A percentile compares a stretch with the other conserved stretches of the same genome.
Evolutionary conservation across 208 protist genomes (phyloP).

Genomic region (Acanthamoeba healyi): DNA sequence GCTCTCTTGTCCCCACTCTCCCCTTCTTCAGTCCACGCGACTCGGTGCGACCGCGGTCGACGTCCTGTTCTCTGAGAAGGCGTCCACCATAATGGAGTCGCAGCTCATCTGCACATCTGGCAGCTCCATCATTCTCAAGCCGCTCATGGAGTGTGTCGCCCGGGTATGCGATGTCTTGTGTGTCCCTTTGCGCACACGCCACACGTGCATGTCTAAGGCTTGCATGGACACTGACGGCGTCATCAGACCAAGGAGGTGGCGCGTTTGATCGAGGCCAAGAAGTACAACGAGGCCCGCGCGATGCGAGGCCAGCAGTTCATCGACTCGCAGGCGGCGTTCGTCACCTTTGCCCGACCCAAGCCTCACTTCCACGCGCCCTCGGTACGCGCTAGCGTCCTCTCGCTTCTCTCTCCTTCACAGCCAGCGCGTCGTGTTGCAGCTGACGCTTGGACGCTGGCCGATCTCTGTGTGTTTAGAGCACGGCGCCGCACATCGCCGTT

Average conservation of each 20-base stretch:
- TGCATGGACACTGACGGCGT: background rate
- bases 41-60: slow-evolving; percentile 76
- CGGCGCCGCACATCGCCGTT: slow-evolving; percentile 75
- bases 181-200: background rate
- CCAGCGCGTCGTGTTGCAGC: background rate
- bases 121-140: slow-evolving; percentile 55
- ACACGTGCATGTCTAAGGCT: too few species aligned
- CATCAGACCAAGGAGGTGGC: slow-evolving; percentile 70
- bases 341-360: slow-evolving; percentile 41
- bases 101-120: slow-evolving; percentile 79
- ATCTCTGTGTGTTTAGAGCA: background rate
- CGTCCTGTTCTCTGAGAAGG: slow-evolving; percentile 28
- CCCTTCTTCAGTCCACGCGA: slow-evolving; percentile 33
- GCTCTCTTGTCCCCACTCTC: slow-evolving; percentile 35
- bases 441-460: background rate
- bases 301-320: slow-evolving; percentile 74
- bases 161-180: too few species aligned
- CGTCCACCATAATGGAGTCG: background rate
- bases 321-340: slow-evolving; percentile 67
- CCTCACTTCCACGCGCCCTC: slow-evolving; percentile 7
- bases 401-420: background rate
- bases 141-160: slow-evolving; percentile 79
- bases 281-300: slow-evolving; percentile 67
- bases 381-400: background rate
- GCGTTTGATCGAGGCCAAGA: slow-evolving; percentile 65